Evolutionary conservation across 495 filamentous ascomycete genomes (phyloP), one percentile per base, ranked within the genome.

Genomic region (Ascodesmis nigricans): DNA sequence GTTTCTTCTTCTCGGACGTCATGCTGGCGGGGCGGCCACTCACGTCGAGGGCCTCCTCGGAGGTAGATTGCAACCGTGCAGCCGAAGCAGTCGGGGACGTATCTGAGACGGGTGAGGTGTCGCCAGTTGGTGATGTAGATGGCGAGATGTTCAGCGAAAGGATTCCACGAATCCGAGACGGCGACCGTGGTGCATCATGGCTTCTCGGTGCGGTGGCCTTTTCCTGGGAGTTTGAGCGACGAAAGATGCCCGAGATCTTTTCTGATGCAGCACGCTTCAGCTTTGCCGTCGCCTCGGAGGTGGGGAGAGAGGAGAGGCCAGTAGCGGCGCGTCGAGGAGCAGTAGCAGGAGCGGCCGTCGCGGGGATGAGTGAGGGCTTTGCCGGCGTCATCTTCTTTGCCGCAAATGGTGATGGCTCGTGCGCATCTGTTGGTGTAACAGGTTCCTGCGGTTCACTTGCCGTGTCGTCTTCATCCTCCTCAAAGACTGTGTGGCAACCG

Each of bases 391-490:
- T n/a, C 6, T 46, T 41, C 15, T 28, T 8, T 5, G 29, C 14
- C 16, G 31, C 41, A 21, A 28, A 26, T 40, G 30, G 13, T 8
- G 31, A 13, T 9, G 37, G 23, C 17, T 30, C 35, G 10, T 14
- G 23, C 13, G 44, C 30, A 14, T 44, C 47, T 2, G 48, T 50
- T 3, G 48, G 48, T 4, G 48, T 52, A 21, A 52, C 33, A 21
- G 48, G 48, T 15, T 52, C 49, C 11, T 52, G 44, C 26, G 43
- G 23, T 18, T 52, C 49, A 11, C 47, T 52, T 9, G 49, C 40
- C 7, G 47, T 52, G 29, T 52, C 48, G 23, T 49, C 40, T n/a
- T 52, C 49, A 18, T 42, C 48, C 24, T 50, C 48, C 33, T 52
- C 49, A 16, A 40, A 27, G 3, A 52, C 49, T 9, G 49, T 52